Evolutionary conservation across 345 rosid species (phyloP).

Genomic region (Clausena lansium): DNA sequence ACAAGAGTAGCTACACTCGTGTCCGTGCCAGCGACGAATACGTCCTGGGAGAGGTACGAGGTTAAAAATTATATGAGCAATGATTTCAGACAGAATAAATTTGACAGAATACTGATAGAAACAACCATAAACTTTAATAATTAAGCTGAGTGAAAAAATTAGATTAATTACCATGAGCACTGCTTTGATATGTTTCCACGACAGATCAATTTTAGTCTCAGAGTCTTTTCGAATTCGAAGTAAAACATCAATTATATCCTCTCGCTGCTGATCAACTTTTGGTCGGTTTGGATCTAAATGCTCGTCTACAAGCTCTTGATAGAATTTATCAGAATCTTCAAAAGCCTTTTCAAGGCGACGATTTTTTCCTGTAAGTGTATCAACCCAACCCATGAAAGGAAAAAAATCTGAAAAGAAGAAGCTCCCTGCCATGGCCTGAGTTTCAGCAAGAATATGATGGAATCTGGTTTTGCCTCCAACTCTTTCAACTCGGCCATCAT

Average conservation of each 20-base stretch:
- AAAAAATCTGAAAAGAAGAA: slow-evolving; percentile 28
- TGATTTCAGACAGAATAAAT: too few relatives aligned
- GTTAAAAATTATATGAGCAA: too few relatives aligned
- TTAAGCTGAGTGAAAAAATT: neutral
- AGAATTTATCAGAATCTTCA: slow-evolving; percentile 28
- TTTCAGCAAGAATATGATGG: slow-evolving; percentile 16
- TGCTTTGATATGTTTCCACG: slow-evolving; percentile 34
- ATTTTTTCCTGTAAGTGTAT: slow-evolving; percentile 22
- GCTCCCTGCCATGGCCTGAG: slow-evolving; percentile 22
- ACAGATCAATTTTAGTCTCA: slow-evolving; percentile 20
- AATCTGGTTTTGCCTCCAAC: slow-evolving; percentile 14
- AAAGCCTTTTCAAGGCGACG: slow-evolving; percentile 21
- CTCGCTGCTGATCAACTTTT: slow-evolving; percentile 8
- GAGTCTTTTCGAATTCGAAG: slow-evolving; percentile 16
- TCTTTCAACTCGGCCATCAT: neutral
- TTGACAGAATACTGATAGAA: too few relatives aligned
- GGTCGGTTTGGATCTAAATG: slow-evolving; percentile 22
- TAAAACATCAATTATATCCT: slow-evolving; percentile 31
- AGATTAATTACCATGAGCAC: slow-evolving; percentile 26
- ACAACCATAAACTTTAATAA: neutral
- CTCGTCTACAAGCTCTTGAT: slow-evolving; percentile 28
- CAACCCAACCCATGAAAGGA: slow-evolving; percentile 29
- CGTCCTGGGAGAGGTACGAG: slow-evolving; percentile 7
- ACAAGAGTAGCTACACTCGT: slow-evolving; percentile 17
- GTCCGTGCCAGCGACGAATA: slow-evolving; percentile 35